Evolutionary conservation across 495 filamentous ascomycete genomes (phyloP), one percentile per base, ranked within the genome.

Genomic region (Aspergillus asperescens): DNA sequence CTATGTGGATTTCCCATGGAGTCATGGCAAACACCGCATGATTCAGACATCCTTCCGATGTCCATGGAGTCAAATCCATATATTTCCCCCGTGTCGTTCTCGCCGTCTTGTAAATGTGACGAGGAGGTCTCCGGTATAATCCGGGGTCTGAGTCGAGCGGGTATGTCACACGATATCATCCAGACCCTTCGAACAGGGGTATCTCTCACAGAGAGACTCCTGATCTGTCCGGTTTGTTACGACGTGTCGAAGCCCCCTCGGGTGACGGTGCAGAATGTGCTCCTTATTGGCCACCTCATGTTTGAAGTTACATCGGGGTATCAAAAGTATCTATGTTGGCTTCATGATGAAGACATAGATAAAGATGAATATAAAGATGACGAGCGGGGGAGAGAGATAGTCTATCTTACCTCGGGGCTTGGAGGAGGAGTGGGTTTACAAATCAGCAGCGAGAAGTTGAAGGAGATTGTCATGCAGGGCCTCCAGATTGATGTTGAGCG

Each of bases 401-500:
- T 48, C 19, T 48, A 34, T 48, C 27, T 48, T 3, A 29, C 19
- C 9, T 35, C 28, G 8, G 44, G 44, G 28, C 16, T 34, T 20
- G 44, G 44, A 13, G 27, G 28, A n/a, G 44, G n/a, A n/a, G n/a
- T 48, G 1, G 44, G 23, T 34, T 34, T 48, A 34, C 44, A 48
- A 13, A 34, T 48, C 29, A 23, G 28, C 27, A 22, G 28, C 1
- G 44, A 48, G 18, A 48, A 48, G 44, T 4, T 48, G 44, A 16
- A 34, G 27, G 44, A 48, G 44, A 15, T 48, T 19, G 44, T 48
- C 27, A 48, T 48, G 44, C 44, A 48, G 12, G 44, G 44, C 10
- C 28, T 48, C 6, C 27, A 48, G 27, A 13, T 9, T 12, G 44
- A 48, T 34, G 16, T 48, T 12, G 44, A 48, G 44, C 44, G 44